These are phyloP conservation scores for Tylopilus sp. DNA, from an alignment of 1,284 basidiomycete species.

Conservation along the genomic window DNA sequence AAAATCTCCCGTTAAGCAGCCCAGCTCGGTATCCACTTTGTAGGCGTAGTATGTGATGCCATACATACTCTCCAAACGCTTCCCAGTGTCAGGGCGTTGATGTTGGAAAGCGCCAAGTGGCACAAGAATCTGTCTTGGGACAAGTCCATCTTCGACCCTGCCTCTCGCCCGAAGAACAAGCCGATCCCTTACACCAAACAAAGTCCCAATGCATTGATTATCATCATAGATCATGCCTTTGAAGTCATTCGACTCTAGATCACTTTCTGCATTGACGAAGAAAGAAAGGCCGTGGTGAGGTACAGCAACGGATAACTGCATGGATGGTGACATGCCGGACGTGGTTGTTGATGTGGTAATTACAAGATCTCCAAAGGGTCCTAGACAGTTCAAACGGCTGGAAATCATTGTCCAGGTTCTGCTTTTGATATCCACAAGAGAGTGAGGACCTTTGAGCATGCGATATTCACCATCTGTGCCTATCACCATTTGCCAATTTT, in stretches of 20 bases:
- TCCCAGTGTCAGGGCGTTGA: slow-evolving; percentile 35
- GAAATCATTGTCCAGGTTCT: slow-evolving; percentile 42
- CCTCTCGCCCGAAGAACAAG: slow-evolving; percentile 49
- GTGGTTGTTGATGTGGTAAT: background rate
- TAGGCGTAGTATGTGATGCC: slow-evolving; percentile 49
- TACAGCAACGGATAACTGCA: background rate
- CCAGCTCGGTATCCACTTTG: slow-evolving; percentile 50
- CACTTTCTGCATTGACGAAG: background rate
- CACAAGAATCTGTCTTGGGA: slow-evolving; percentile 48
- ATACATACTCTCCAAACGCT: no score
- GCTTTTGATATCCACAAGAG: slow-evolving; percentile 43
- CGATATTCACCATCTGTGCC: slow-evolving; percentile 7
- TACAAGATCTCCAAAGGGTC: background rate
- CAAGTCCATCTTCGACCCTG: background rate
- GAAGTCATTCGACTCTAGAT: background rate
- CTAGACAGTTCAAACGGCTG: slow-evolving; percentile 33
- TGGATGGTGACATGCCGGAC: background rate
- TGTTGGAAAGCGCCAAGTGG: slow-evolving; percentile 32
- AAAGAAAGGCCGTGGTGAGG: background rate
- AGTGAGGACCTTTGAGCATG: slow-evolving; percentile 17
- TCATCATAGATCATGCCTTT: background rate
- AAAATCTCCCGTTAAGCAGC: slow-evolving; percentile 47
- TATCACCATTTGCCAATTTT: slow-evolving; percentile 17
- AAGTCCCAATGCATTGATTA: background rate
- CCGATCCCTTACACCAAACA: slow-evolving; percentile 45